A percentile compares a stretch with the other conserved stretches of the same genome.
These are phyloP conservation scores for Aspergillus asperescens DNA, from an alignment of 495 filamentous ascomycete genomes.

Conservation along the genomic window DNA sequence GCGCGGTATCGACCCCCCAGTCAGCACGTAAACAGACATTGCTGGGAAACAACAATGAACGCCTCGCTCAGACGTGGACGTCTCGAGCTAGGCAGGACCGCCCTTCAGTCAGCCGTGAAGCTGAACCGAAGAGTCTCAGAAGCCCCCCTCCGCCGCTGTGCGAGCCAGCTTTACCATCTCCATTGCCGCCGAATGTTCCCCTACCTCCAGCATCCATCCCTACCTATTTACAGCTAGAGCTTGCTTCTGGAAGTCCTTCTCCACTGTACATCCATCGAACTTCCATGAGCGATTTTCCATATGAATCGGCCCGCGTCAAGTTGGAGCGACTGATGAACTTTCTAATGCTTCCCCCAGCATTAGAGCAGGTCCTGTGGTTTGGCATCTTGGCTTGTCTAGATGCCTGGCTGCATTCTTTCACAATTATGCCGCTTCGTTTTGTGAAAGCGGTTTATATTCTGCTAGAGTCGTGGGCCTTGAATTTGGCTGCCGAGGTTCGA, in stretches of 20 bases:
- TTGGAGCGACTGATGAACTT: slow-evolving; percentile 92
- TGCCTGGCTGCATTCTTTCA: slow-evolving; percentile 96
- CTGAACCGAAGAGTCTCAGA: slow-evolving; percentile 35
- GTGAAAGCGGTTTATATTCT: slow-evolving; percentile 75
- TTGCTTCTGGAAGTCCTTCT: slow-evolving; percentile 74
- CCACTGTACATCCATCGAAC: slow-evolving; percentile 84
- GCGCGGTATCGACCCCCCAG: slow-evolving; percentile 36
- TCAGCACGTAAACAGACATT: slow-evolving; percentile 23
- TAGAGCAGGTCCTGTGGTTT: slow-evolving; percentile 86
- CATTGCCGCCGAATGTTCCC: slow-evolving; percentile 65
- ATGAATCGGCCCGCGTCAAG: slow-evolving; percentile 95
- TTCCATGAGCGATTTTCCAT: slow-evolving; percentile 67
- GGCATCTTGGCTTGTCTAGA: slow-evolving; percentile 87
- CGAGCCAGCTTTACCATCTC: slow-evolving; percentile 52
- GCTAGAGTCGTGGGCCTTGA: slow-evolving; percentile 62
- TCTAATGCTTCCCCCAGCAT: slow-evolving; percentile 67
- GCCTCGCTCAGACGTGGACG: slow-evolving; percentile 36
- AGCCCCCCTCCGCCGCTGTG: slow-evolving; percentile 23
- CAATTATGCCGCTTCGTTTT: slow-evolving; percentile 87
- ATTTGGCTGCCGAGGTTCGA: slow-evolving; percentile 57
- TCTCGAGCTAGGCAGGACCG: slow-evolving; percentile 35
- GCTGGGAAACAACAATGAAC: slow-evolving; percentile 25
- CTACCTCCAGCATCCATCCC: slow-evolving; percentile 81
- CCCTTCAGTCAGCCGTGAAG: slow-evolving; percentile 28
- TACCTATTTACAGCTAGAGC: slow-evolving; percentile 81